Evolutionary conservation across 2,329 filamentous ascomycete species (phyloP).

Genomic region (Lachnellula willkommii): DNA sequence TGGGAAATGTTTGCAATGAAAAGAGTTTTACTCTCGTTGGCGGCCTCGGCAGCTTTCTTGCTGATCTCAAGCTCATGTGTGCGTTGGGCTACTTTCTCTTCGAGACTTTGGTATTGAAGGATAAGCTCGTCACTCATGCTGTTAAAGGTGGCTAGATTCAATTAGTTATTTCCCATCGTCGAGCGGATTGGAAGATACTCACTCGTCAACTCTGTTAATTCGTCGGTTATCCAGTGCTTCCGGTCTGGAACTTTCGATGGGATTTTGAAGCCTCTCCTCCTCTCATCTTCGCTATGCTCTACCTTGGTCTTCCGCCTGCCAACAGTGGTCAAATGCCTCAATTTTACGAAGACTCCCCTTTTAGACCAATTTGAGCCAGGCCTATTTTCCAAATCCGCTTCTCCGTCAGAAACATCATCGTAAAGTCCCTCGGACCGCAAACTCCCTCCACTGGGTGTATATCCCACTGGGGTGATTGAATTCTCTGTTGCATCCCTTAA

Average conservation of each 20-base stretch:
- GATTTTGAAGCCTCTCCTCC: conserved; percentile 63
- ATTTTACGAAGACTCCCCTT: conserved; percentile 28
- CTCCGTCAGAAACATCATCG: conserved; percentile 20
- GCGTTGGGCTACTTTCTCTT: conserved; percentile 76
- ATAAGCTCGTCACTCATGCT: conserved; percentile 88
- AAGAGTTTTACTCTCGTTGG: conserved; percentile 93
- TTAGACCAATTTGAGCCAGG: conserved; percentile 28
- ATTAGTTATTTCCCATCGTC: conserved; percentile 45
- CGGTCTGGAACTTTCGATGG: conserved; percentile 74
- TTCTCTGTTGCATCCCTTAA: conserved; percentile 30
- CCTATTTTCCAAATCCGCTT: conserved; percentile 19
- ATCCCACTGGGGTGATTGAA: conserved; percentile 29
- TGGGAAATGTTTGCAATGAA: conserved; percentile 93
- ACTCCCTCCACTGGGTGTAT: conserved; percentile 26
- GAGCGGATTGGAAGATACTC: background rate
- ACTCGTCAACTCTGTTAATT: conserved; percentile 60
- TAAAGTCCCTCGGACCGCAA: conserved; percentile 24
- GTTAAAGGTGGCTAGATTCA: conserved; percentile 62
- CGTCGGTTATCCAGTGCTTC: conserved; percentile 73
- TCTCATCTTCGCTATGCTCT: conserved; percentile 38
- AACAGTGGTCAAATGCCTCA: conserved; percentile 23
- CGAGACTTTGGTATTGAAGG: conserved; percentile 78
- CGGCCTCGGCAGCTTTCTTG: conserved; percentile 89
- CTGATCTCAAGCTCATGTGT: conserved; percentile 81
- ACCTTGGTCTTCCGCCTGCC: conserved; percentile 23